A percentile compares a stretch with the other conserved stretches of the same genome.
Conservation (phyloP, 2,329 filamentous ascomycete genomes). For the Ophiostoma sp. region DNA sequence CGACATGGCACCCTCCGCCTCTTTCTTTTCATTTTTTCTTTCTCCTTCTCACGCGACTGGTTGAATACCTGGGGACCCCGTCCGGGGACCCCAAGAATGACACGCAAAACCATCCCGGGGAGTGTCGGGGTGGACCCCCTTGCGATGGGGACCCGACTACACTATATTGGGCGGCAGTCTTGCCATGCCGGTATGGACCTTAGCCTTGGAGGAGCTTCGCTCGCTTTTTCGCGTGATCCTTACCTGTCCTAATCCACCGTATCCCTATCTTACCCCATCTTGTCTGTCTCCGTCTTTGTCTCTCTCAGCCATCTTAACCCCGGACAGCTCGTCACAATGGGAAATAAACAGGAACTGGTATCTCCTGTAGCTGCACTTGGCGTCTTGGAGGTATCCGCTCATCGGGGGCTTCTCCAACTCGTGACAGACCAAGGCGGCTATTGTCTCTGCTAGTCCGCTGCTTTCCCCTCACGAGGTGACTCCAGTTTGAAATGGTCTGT, state of each 20-base stretch:
- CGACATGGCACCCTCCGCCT: not conserved
- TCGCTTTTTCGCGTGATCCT: not conserved
- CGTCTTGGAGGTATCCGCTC: not conserved
- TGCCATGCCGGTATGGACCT: not conserved
- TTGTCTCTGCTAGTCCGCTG: not conserved
- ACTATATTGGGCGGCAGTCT: not conserved
- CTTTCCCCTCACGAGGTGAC: not conserved
- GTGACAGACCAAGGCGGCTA: not conserved
- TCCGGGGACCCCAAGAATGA: constrained; percentile 4
- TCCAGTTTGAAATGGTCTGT: too few relatives aligned
- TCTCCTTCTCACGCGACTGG: not conserved
- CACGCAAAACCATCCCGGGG: not conserved
- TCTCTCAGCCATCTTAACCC: too few relatives aligned
- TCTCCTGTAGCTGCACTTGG: not conserved
- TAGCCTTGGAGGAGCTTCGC: not conserved
- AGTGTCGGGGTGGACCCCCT: constrained; percentile 7
- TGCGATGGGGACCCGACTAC: not conserved
- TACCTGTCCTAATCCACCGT: not conserved
- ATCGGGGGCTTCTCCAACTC: not conserved
- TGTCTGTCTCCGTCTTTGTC: not conserved
- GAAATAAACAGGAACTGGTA: too few relatives aligned
- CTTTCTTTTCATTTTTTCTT: not conserved
- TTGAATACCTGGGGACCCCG: constrained; percentile 3
- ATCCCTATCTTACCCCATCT: not conserved
- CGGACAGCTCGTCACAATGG: too few relatives aligned